phyloP scores from a whole-genome alignment of 2,329 filamentous ascomycete genomes.

The Pseudogymnoascus sp. region DNA sequence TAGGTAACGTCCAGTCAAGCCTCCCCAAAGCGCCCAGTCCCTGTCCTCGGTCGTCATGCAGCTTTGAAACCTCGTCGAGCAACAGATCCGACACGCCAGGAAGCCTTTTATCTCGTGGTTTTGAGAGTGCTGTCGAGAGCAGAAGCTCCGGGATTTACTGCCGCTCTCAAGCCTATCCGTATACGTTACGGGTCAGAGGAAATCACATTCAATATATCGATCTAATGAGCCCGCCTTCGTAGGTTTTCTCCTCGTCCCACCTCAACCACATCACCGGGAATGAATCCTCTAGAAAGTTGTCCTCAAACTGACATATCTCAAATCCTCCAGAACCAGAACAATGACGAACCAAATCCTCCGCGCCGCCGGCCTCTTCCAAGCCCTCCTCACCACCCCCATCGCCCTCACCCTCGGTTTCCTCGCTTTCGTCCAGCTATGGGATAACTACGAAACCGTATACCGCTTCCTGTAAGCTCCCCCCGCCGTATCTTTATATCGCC shows the following conservation, averaged over 20 bases:
- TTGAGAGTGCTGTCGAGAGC: neutral
- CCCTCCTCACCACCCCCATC: slow-evolving; percentile 18
- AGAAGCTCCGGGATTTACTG: neutral
- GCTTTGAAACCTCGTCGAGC: slow-evolving; percentile 8
- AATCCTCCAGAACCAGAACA: neutral
- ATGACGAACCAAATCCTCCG: slow-evolving; percentile 20
- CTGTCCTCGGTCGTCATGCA: neutral
- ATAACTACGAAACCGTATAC: slow-evolving; percentile 5
- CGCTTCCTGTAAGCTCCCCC: neutral
- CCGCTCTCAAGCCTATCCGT: neutral
- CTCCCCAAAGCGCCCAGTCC: neutral
- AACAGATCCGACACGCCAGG: neutral
- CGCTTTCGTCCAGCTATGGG: slow-evolving; percentile 4
- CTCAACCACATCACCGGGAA: neutral
- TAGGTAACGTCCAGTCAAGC: neutral
- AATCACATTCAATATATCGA: neutral
- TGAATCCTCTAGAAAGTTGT: neutral
- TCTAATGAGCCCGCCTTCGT: neutral
- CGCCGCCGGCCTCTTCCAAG: slow-evolving; percentile 20
- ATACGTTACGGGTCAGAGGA: neutral
- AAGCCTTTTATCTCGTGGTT: neutral
- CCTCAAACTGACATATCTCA: neutral
- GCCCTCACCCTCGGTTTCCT: slow-evolving; percentile 15
- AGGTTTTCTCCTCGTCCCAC: neutral
- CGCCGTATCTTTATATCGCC: neutral